phyloP scores from a whole-genome alignment of 2,329 filamentous ascomycete species.

The Ustulina deusta region DNA sequence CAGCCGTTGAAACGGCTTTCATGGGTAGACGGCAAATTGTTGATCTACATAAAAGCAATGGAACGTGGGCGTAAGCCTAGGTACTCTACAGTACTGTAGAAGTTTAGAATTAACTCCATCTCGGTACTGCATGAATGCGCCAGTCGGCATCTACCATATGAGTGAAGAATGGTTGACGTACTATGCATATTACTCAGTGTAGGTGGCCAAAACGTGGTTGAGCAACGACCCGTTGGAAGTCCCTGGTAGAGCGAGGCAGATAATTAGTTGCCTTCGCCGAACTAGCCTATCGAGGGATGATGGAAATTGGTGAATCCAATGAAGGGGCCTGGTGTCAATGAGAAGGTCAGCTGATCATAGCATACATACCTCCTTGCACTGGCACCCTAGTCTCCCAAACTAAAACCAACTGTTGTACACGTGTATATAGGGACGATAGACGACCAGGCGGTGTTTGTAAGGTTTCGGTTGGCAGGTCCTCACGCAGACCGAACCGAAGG shows the following conservation, averaged over 20 bases:
- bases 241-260: conserved; percentile 11
- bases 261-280: conserved; percentile 1
- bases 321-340: conserved; percentile 23
- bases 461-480: conserved; percentile 12
- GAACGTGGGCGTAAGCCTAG: conserved; percentile 14
- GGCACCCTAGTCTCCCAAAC: background rate
- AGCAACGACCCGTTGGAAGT: conserved; percentile 20
- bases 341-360: conserved; percentile 19
- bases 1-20: conserved; percentile 41
- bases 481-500: conserved; percentile 13
- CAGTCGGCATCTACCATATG: conserved; percentile 5
- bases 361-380: conserved; percentile 19
- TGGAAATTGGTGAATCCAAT: conserved; percentile 17
- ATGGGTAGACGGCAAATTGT: conserved; percentile 20
- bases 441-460: conserved; percentile 9
- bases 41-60: conserved; percentile 11
- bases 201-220: conserved; percentile 22
- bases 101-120: conserved; percentile 5
- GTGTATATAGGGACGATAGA: conserved; percentile 6
- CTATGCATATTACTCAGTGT: conserved; percentile 5
- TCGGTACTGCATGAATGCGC: background rate
- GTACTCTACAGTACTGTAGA: background rate
- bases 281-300: background rate
- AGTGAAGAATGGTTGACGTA: conserved; percentile 3
- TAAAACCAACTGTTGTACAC: background rate